Conservation (phyloP, 2,329 filamentous ascomycete species). For the Botryosphaeria dothidea region DNA sequence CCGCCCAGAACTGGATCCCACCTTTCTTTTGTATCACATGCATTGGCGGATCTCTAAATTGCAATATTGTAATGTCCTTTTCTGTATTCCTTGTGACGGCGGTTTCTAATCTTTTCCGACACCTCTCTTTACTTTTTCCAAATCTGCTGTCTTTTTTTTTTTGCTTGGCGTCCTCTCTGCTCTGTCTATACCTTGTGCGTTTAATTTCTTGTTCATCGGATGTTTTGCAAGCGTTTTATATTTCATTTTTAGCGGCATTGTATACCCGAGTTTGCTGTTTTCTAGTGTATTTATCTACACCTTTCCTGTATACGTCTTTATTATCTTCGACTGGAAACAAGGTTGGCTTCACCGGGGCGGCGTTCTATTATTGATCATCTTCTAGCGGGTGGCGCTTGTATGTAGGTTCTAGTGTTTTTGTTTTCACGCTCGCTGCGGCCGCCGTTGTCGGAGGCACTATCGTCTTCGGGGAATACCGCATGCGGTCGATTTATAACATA, state of each 20-base stretch:
- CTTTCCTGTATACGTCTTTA: not conserved
- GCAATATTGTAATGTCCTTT: not conserved
- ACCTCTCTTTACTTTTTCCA: not conserved
- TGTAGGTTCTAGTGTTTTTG: not conserved
- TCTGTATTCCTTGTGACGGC: not conserved
- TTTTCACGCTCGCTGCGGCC: not conserved
- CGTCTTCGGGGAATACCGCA: not conserved
- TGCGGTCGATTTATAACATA: not conserved
- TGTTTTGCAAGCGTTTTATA: not conserved
- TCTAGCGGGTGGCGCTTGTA: not conserved
- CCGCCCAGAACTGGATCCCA: too few relatives aligned
- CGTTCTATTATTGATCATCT: not conserved
- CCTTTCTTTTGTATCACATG: not conserved
- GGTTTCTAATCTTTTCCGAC: not conserved
- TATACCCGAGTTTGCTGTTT: slow-evolving; percentile 18
- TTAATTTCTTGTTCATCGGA: not conserved
- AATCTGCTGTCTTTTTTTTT: not conserved
- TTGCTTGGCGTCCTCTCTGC: not conserved
- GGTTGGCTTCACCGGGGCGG: not conserved
- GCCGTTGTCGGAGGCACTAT: not conserved
- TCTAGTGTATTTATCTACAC: not conserved
- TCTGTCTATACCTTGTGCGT: not conserved
- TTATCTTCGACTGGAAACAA: not conserved
- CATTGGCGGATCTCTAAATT: not conserved
- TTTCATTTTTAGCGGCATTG: slow-evolving; percentile 16